Percentiles rank a stretch among this genome's conserved stretches.
These are phyloP conservation scores for Alternaria sp. DNA, from an alignment of 2,329 filamentous ascomycete genomes.

Conservation along the genomic window DNA sequence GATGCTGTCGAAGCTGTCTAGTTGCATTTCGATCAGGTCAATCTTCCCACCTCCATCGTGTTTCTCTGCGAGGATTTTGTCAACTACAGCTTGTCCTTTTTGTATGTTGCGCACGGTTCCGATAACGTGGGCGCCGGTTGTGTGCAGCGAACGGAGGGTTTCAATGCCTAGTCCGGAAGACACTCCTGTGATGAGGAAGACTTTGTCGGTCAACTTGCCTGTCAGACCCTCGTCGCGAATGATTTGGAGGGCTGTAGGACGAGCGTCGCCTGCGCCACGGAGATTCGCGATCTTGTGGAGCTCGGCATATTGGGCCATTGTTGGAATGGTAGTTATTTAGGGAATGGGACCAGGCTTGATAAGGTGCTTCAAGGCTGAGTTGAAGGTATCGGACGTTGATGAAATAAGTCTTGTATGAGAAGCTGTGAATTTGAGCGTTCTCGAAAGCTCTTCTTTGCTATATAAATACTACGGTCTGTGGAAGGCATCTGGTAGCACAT, in stretches of 20 bases:
- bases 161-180: not conserved
- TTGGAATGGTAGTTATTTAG: not conserved
- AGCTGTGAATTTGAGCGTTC: not conserved
- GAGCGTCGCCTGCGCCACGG: not conserved
- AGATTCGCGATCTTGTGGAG: not conserved
- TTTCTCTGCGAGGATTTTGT: not conserved
- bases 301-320: not conserved
- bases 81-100: not conserved
- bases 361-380: not conserved
- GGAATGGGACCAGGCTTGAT: not conserved
- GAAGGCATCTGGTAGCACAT: not conserved
- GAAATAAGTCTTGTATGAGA: not conserved
- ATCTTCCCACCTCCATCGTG: not conserved
- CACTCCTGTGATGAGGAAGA: not conserved
- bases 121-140: not conserved
- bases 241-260: not conserved
- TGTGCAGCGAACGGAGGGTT: not conserved
- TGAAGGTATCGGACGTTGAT: not conserved
- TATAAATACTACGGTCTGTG: not conserved
- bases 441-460: not conserved
- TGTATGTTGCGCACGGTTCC: not conserved
- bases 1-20: conserved; percentile 17
- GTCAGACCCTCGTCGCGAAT: not conserved
- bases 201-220: not conserved
- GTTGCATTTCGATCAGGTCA: conserved; percentile 20